phyloP scores from a whole-genome alignment of 2,329 filamentous ascomycete genomes.

The Colletotrichum tofieldiae region DNA sequence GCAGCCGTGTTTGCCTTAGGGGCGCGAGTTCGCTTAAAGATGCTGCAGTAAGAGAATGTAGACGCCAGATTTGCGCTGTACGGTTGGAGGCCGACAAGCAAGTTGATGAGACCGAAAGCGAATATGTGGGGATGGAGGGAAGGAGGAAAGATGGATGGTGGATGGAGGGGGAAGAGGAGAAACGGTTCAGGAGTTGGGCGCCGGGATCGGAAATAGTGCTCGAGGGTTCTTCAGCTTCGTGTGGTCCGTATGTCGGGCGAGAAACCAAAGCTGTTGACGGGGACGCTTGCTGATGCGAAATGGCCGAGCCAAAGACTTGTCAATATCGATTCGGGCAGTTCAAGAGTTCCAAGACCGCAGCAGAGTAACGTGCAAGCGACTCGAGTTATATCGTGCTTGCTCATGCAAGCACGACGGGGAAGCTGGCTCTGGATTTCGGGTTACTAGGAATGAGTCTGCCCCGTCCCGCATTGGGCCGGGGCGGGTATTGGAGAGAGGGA shows the following conservation, averaged over 20 bases:
- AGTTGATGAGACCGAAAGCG: slow-evolving; percentile 37
- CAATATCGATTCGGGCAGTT: neutral
- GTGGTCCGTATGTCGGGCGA: neutral
- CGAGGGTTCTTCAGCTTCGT: neutral
- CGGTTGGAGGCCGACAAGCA: slow-evolving; percentile 7
- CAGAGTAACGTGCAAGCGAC: slow-evolving; percentile 6
- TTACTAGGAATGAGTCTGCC: slow-evolving; percentile 20
- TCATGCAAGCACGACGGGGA: slow-evolving; percentile 15
- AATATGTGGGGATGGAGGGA: slow-evolving; percentile 29
- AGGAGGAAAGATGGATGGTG: neutral
- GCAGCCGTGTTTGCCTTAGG: neutral
- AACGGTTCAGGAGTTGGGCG: neutral
- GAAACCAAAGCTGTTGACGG: neutral
- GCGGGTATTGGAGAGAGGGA: slow-evolving; percentile 18
- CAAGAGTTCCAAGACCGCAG: slow-evolving; percentile 4
- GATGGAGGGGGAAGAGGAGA: neutral
- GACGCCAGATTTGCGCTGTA: neutral
- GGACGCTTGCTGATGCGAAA: neutral
- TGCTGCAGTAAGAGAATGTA: neutral
- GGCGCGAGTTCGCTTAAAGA: slow-evolving; percentile 13
- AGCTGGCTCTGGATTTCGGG: slow-evolving; percentile 14
- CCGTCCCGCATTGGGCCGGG: slow-evolving; percentile 25
- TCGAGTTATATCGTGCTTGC: slow-evolving; percentile 23
- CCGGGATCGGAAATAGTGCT: slow-evolving; percentile 14
- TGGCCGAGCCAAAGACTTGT: neutral